Base-by-base conservation (phyloP, 2,329 filamentous ascomycete species). In the Monilinia fructigena region DNA sequence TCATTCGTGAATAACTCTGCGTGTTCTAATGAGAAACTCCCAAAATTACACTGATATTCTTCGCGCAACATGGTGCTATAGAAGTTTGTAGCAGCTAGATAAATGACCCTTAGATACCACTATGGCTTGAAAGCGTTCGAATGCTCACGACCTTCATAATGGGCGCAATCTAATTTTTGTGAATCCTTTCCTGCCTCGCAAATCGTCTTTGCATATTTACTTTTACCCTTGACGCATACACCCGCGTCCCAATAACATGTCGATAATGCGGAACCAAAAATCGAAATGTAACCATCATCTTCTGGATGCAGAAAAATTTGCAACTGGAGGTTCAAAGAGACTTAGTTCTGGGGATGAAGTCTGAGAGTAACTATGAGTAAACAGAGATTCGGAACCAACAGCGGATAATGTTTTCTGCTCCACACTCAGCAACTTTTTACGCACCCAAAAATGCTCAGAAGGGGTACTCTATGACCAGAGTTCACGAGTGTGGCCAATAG, bases 391-490 rank as follows among this genome's bases (percentile, higher is more conserved):
- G 45, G 58, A 16, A 60, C n/a, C 45, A 60, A 20, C 26, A 28
- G n/a, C 45, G 45, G 20, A 60, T 38, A 20, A 60, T 50, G 14
- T 38, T 60, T 60, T 60, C 42, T 23, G 45, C 58, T 35, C 50
- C 58, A 45, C 58, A 60, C 35, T 50, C 28, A 23, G 45, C 58
- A 60, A 50, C 45, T 60, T 60, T 50, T 45, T 26, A 60, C 58
- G n/a, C 45, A 12, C 28, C 50, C 58, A 26, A 60, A 60, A 16
- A 38, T 60, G 4, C 28, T 23, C 58, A 35, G 28, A 23, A 60
- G n/a, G 48, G n/a, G 28, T n/a, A 50, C 26, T 5, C 4, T n/a
- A 18, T 48, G n/a, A 20, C 35, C 20, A 26, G n/a, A 50, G 26
- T 38, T 23, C 28, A n/a, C 8, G 10, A 14, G 23, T 18, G 28